Percentiles rank a stretch among this genome's conserved stretches.
These are phyloP conservation scores for Simplicillium aogashimaense DNA, from an alignment of 2,329 filamentous ascomycete species.

Conservation along the genomic window DNA sequence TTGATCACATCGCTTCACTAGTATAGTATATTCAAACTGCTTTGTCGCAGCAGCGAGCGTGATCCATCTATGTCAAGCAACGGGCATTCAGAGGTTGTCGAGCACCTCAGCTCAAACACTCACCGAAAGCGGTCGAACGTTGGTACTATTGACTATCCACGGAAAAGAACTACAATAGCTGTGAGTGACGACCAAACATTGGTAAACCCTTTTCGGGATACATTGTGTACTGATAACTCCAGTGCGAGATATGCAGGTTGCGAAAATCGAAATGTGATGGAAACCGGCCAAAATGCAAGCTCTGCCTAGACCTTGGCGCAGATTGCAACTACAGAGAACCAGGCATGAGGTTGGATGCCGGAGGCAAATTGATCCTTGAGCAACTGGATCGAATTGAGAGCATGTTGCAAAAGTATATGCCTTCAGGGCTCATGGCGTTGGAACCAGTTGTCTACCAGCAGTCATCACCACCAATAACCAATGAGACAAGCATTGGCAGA, in stretches of 20 bases:
- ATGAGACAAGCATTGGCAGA: constrained; percentile 48
- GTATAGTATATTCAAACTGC: background rate
- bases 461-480: constrained; percentile 37
- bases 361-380: constrained; percentile 77
- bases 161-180: constrained; percentile 55
- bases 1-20: no score
- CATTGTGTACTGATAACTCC: constrained; percentile 9
- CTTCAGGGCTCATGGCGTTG: constrained; percentile 34
- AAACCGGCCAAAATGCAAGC: constrained; percentile 71
- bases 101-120: constrained; percentile 32
- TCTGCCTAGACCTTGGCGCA: constrained; percentile 72
- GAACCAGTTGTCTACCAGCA: constrained; percentile 32
- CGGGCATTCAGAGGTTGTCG: constrained; percentile 6
- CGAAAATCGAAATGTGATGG: constrained; percentile 74
- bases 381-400: constrained; percentile 69
- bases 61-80: background rate
- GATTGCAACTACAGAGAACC: constrained; percentile 80
- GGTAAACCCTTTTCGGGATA: background rate
- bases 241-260: constrained; percentile 76
- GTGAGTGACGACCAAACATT: constrained; percentile 30
- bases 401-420: constrained; percentile 62
- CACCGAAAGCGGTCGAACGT: constrained; percentile 54
- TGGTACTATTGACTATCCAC: constrained; percentile 51
- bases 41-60: no score
- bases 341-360: constrained; percentile 77